Conservation (phyloP, 176 grass and related monocot species). For the Ananas comosus region DNA sequence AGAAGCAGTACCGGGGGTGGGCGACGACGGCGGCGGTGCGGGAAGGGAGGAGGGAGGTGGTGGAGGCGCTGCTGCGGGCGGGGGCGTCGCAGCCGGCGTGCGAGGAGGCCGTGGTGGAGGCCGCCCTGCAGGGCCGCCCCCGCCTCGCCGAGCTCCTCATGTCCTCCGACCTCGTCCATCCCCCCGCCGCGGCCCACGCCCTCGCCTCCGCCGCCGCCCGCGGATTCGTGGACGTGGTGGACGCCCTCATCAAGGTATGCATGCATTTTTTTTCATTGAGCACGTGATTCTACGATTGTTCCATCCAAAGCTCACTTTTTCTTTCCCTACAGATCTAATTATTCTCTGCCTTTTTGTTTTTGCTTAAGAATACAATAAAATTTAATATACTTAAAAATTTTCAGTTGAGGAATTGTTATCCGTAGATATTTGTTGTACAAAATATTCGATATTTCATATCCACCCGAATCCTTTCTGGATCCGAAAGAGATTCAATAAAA, state of each 20-base stretch:
- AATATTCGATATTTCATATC: too few species aligned
- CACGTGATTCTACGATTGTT: too few species aligned
- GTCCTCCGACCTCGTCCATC: conserved; percentile 71
- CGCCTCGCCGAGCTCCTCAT: conserved; percentile 63
- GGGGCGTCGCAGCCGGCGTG: conserved; percentile 85
- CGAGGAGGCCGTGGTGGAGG: conserved; percentile 95
- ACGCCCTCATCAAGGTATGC: conserved; percentile 61
- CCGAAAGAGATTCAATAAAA: too few species aligned
- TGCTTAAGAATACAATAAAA: too few species aligned
- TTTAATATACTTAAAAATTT: too few species aligned
- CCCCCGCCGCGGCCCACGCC: conserved; percentile 57
- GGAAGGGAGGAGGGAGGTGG: conserved; percentile 66
- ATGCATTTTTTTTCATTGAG: too few species aligned
- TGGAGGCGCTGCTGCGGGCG: conserved; percentile 55
- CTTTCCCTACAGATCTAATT: too few species aligned
- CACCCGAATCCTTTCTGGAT: too few species aligned
- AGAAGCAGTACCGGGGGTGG: conserved; percentile 69
- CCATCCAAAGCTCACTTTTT: too few species aligned
- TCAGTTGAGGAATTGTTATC: too few species aligned
- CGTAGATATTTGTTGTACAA: too few species aligned
- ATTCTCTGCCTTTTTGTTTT: too few species aligned
- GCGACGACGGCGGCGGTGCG: conserved; percentile 66
- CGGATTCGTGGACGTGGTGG: conserved; percentile 73
- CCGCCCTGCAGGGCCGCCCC: conserved; percentile 53
- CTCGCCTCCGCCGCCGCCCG: conserved; percentile 64